Percentiles rank a stretch among this genome's conserved stretches.
Evolutionary conservation across 2,329 filamentous ascomycete species (phyloP).

Genomic region (Arthrobotrys musiformis): DNA sequence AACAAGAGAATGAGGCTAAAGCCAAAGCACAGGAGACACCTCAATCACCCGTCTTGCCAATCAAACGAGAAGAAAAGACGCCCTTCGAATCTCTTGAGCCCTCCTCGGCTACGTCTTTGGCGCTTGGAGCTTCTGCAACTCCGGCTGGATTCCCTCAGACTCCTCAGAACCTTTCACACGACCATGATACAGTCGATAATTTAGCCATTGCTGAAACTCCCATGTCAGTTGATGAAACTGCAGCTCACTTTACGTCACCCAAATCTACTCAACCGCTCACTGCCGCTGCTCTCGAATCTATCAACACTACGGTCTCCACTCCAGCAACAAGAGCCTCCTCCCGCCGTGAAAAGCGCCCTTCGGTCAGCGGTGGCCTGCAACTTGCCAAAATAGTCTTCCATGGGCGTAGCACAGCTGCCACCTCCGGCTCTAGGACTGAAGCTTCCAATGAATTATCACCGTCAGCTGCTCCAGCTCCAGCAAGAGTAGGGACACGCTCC

Average conservation of each 20-base stretch:
- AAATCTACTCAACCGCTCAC: constrained; percentile 45
- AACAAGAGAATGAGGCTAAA: background rate
- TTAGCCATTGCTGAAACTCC: constrained; percentile 51
- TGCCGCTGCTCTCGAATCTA: constrained; percentile 46
- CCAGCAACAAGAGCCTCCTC: constrained; percentile 50
- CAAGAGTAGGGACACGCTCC: constrained; percentile 45
- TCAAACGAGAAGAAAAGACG: constrained; percentile 37
- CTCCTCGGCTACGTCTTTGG: background rate
- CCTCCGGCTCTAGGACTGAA: constrained; percentile 14
- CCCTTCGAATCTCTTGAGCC: constrained; percentile 21
- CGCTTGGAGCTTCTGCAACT: background rate
- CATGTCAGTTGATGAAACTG: constrained; percentile 39
- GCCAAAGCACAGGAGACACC: background rate
- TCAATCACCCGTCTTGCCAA: constrained; percentile 7
- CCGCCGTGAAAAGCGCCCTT: constrained; percentile 50
- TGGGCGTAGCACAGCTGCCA: constrained; percentile 55
- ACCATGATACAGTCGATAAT: constrained; percentile 31
- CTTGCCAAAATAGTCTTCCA: constrained; percentile 54
- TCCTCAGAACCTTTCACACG: constrained; percentile 20
- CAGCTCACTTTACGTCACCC: constrained; percentile 19
- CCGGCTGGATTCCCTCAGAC: constrained; percentile 28
- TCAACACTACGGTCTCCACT: constrained; percentile 47
- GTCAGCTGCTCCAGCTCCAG: constrained; percentile 32
- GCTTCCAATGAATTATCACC: constrained; percentile 45
- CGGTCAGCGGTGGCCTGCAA: constrained; percentile 38